These are phyloP conservation scores for Coniochaeta sp. DNA, from an alignment of 2,329 filamentous ascomycete species.

Conservation along the genomic window DNA sequence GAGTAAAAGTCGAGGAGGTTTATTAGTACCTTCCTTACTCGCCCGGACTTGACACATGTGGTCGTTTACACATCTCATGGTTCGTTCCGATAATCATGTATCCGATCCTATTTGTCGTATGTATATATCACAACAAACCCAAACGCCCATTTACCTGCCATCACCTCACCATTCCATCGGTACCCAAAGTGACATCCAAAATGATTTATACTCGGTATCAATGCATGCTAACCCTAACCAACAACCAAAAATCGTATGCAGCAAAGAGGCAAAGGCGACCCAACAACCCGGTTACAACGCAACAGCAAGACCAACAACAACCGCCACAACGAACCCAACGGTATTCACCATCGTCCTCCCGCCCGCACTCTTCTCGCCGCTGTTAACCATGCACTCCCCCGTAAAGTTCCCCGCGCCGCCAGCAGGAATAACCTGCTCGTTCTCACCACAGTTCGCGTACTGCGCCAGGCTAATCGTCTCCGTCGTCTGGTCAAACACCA, in stretches of 20 bases:
- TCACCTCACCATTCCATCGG: no score
- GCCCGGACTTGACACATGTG: no score
- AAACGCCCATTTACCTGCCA: no score
- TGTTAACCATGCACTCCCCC: no score
- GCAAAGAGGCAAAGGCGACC: neutral
- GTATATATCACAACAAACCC: no score
- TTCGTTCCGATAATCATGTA: no score
- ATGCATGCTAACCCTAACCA: neutral
- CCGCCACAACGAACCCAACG: conserved; percentile 11
- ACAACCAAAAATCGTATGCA: neutral
- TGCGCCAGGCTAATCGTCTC: conserved; percentile 22
- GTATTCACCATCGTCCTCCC: neutral
- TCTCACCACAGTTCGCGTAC: conserved; percentile 21
- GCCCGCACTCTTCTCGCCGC: neutral
- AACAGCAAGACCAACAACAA: neutral
- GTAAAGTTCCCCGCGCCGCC: conserved; percentile 2
- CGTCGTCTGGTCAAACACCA: conserved; percentile 25
- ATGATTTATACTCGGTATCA: no score
- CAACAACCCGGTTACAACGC: neutral
- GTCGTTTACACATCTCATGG: no score
- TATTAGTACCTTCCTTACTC: no score
- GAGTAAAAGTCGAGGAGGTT: no score
- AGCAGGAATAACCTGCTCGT: conserved; percentile 9
- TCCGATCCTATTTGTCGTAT: no score
- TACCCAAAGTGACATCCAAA: no score